phyloP scores from a whole-genome alignment of 179 eudicot genomes.

The Actinidia chinensis region DNA sequence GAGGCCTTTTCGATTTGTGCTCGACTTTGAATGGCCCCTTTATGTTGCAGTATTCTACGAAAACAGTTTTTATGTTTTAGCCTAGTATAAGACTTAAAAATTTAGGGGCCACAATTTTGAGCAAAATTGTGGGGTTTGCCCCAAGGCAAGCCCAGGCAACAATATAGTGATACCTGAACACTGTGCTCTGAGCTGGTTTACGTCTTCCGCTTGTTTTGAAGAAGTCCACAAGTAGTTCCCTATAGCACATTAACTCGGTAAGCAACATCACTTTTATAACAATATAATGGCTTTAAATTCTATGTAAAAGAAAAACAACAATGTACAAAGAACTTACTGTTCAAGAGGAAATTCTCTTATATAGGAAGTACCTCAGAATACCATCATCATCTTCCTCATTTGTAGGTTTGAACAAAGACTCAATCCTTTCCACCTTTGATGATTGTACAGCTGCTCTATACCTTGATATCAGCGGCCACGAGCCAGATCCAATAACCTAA shows the following conservation, averaged over 20 bases:
- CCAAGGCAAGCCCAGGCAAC: too few relatives aligned
- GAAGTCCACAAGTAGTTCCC: constrained; percentile 79
- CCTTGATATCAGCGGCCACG: constrained; percentile 88
- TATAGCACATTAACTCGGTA: constrained; percentile 27
- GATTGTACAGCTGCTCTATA: constrained; percentile 89
- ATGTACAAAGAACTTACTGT: background rate
- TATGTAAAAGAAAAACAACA: background rate
- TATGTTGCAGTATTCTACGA: too few relatives aligned
- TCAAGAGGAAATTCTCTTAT: background rate
- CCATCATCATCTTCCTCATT: constrained; percentile 77
- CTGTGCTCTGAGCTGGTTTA: constrained; percentile 74
- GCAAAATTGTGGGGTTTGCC: too few relatives aligned
- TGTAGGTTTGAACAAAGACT: constrained; percentile 67
- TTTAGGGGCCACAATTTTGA: too few relatives aligned
- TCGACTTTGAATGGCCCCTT: too few relatives aligned
- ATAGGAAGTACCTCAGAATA: constrained; percentile 69
- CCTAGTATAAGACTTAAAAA: too few relatives aligned
- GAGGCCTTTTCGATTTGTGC: too few relatives aligned
- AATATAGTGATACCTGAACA: constrained; percentile 67
- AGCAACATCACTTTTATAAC: constrained; percentile 10
- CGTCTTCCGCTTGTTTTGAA: constrained; percentile 58
- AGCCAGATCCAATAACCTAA: constrained; percentile 89
- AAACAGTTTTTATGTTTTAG: too few relatives aligned
- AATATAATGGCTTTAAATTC: background rate
- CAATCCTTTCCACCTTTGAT: constrained; percentile 85